Evolutionary conservation across 179 eudicot genomes (phyloP), one percentile per base, ranked within the genome.

Genomic region (Beta lomatogona): DNA sequence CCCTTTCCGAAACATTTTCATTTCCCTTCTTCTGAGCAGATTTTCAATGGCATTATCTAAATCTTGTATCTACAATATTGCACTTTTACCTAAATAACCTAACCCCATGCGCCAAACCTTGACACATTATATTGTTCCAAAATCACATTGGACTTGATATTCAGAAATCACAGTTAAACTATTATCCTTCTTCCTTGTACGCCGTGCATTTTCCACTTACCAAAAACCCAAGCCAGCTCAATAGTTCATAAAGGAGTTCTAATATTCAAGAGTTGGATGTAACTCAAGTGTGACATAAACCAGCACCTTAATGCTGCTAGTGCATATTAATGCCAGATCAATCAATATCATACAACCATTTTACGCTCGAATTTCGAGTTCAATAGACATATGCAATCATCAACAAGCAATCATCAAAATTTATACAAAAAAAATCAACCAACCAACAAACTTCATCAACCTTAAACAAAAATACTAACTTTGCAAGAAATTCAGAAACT

Each of bases 221-320:
- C 41, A 76, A 28, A 50, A 25, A 53, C 9, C 80, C 57, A 46
- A 64, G 16, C 31, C 36, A 76, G 41, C 79, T 57, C 67, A 8
- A 75, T 57, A 31, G 66, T 75, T 4, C 18, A 58, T 19, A 3
- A 75, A 75, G 52, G 19, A 57, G n/a, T 59, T 9, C 22, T 60
- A 25, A 25, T 11, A 31, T 13, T 7, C 11, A 65, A 63, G 14
- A 22, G 15, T 22, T 22, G 10, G 67, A 75, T 58, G 10, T 14
- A 77, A 46, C 4, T 11, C n/a, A 46, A 41, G 58, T 3, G 45
- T 64, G 3, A 25, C 28, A 50, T 18, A 44, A 59, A 16, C 55
- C 22, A 22, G 52, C 45, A 13, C 16, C n/a, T 4, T n/a, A 3
- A 71, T 10, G 41, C 58, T 3, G 9, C 41, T 11, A 48, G 12